Base-by-base conservation (phyloP, 2,329 filamentous ascomycete species). In the Alternaria brassicae region DNA sequence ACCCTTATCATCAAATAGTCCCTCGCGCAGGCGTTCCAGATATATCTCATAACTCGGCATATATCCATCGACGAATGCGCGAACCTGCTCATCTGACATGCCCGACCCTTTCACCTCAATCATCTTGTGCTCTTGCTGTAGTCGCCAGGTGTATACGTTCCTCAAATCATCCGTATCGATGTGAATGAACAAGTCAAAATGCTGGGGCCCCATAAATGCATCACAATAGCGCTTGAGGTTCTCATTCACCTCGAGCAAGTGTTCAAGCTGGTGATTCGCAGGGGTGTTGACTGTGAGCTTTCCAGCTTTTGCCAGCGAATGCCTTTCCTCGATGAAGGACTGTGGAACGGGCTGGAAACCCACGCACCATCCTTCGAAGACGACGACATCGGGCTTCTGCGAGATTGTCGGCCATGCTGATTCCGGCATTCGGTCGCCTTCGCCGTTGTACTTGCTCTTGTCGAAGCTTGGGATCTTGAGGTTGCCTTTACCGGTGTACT, bases 341-440 rank as follows among this genome's bases (percentile, higher is more conserved):
- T 84, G 81, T n/a, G 79, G 69, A 12, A 93, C 77, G 0, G 89
- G 78, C 6, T 88, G 87, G 79, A 97, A 97, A 3, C 92, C 93
- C 12, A 96, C 88, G 76, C 90, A 95, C 93, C 93, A 97, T 17
- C 93, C 93, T 77, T 97, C 93, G 63, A 97, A 88, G 51, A 97
- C 86, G 21, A 97, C 84, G 6, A 94, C 86, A 51, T 85, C 82
- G 2, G 86, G 78, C n/a, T 77, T 81, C 2, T 75, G 78, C 65
- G 87, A 87, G 59, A 89, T 83, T 13, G 72, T 72, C 25, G 83
- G 79, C 91, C 92, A 96, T 45, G 83, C 72, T 10, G 78, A 79
- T 56, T 85, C 78, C 0, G 89, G 86, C 1, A 86, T 81, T 49
- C 93, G 88, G 78, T 96, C 92, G 21, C 93, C 93, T 61, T 89